Percentiles rank a stretch among this genome's conserved stretches.
These are phyloP conservation scores for Pneumocystis murina DNA, from an alignment of 1,139 yeast genomes.

Conservation along the genomic window DNA sequence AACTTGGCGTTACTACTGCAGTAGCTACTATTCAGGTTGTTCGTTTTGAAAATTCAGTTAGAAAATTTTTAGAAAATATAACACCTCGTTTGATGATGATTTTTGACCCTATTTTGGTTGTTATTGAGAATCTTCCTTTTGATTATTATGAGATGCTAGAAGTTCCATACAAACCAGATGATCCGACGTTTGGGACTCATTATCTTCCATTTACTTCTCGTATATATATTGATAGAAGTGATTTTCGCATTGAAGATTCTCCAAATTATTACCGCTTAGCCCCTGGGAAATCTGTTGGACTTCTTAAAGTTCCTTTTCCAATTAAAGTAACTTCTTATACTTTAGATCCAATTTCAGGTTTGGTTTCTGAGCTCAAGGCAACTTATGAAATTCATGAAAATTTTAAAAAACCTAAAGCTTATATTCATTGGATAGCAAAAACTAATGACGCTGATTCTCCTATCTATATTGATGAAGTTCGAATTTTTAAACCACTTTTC, in stretches of 20 bases:
- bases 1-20: constrained; percentile 90
- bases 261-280: constrained; percentile 72
- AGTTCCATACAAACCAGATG: constrained; percentile 84
- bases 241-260: constrained; percentile 56
- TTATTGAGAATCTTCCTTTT: constrained; percentile 67
- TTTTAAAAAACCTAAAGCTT: constrained; percentile 73
- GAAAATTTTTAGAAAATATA: constrained; percentile 73
- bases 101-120: constrained; percentile 70
- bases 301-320: constrained; percentile 78
- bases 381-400: constrained; percentile 54
- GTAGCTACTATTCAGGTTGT: constrained; percentile 80
- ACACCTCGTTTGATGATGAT: constrained; percentile 94
- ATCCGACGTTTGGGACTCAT: constrained; percentile 59
- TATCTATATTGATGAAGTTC: constrained; percentile 52
- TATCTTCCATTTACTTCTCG: constrained; percentile 59
- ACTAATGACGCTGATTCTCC: constrained; percentile 40
- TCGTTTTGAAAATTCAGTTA: constrained; percentile 78
- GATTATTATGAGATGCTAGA: constrained; percentile 53
- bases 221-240: constrained; percentile 72
- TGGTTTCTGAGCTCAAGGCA: constrained; percentile 55
- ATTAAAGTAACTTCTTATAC: constrained; percentile 58
- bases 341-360: constrained; percentile 43
- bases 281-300: constrained; percentile 78
- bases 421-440: constrained; percentile 90
- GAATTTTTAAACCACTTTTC: constrained; percentile 79